A percentile compares a stretch with the other conserved stretches of the same genome.
phyloP scores from a whole-genome alignment of 1,139 yeast species.

The Suhomyces terraborum region DNA sequence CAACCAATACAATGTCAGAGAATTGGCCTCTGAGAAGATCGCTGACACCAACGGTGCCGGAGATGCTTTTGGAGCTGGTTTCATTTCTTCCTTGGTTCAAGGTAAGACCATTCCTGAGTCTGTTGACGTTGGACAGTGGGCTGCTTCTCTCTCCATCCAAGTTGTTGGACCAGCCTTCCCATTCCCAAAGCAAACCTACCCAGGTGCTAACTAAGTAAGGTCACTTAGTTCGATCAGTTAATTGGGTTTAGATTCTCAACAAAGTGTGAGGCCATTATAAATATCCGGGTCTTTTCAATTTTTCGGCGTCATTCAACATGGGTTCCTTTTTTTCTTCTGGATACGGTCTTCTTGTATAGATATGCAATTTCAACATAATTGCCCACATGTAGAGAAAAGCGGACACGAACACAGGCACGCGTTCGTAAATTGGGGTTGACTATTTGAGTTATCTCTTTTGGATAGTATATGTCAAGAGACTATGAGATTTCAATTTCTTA shows the following conservation, averaged over 20 bases:
- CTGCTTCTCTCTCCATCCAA: slow-evolving; percentile 89
- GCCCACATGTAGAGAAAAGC: slow-evolving; percentile 5
- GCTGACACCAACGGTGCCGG: slow-evolving; percentile 99
- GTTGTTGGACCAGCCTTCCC: slow-evolving; percentile 95
- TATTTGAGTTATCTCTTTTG: no score
- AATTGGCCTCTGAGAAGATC: slow-evolving; percentile 64
- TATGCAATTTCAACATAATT: slow-evolving; percentile 16
- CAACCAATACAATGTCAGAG: slow-evolving; percentile 65
- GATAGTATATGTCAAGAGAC: no score
- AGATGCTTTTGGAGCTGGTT: slow-evolving; percentile 98
- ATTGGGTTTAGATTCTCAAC: no score
- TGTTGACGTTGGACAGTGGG: slow-evolving; percentile 94
- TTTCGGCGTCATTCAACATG: slow-evolving; percentile 18
- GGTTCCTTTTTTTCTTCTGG: slow-evolving; percentile 13
- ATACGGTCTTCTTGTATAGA: slow-evolving; percentile 9
- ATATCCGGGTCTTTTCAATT: slow-evolving; percentile 4
- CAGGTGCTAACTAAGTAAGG: slow-evolving; percentile 20
- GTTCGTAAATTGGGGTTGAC: no score
- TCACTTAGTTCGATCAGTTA: no score
- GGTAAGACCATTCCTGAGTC: slow-evolving; percentile 63
- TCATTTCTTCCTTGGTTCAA: slow-evolving; percentile 83
- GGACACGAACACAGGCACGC: no score
- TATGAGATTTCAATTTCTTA: no score
- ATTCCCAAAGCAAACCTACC: slow-evolving; percentile 66
- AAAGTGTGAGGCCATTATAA: background rate